Percentiles rank a stretch among this genome's conserved stretches.
These are phyloP conservation scores for Fusarium duplospermum DNA, from an alignment of 2,329 filamentous ascomycete species.

Conservation along the genomic window DNA sequence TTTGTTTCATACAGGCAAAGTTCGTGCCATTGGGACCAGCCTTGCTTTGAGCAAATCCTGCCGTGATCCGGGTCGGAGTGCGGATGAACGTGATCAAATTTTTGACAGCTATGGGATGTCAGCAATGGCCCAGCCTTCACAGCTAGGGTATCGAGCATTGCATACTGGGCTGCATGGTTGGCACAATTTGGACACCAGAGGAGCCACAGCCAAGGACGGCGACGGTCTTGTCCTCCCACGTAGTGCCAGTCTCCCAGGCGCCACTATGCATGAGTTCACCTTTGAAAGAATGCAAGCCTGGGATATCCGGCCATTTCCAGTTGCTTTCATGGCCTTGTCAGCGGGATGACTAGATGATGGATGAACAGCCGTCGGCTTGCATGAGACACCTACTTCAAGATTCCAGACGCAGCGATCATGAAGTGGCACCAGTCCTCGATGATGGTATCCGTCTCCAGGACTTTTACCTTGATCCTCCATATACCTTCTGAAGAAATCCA, in stretches of 20 bases:
- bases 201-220: conserved; percentile 64
- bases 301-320: conserved; percentile 58
- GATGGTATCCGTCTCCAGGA: neutral
- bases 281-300: conserved; percentile 60
- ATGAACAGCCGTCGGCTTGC: neutral
- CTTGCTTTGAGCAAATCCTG: conserved; percentile 43
- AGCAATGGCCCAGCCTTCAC: neutral
- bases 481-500: conserved; percentile 21
- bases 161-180: neutral
- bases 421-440: neutral
- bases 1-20: conserved; percentile 52
- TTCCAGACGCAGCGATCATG: neutral
- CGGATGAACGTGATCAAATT: conserved; percentile 25
- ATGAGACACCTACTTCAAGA: neutral
- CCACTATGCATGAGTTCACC: conserved; percentile 63
- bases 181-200: conserved; percentile 57
- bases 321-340: conserved; percentile 6
- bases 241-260: conserved; percentile 36
- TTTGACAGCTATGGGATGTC: conserved; percentile 7
- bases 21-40: conserved; percentile 59
- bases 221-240: conserved; percentile 57
- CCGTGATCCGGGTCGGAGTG: conserved; percentile 22
- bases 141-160: neutral
- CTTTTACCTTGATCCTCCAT: neutral
- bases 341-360: neutral